Evolutionary conservation across 2,329 filamentous ascomycete genomes (phyloP).

Genomic region (Penicillium sp.): DNA sequence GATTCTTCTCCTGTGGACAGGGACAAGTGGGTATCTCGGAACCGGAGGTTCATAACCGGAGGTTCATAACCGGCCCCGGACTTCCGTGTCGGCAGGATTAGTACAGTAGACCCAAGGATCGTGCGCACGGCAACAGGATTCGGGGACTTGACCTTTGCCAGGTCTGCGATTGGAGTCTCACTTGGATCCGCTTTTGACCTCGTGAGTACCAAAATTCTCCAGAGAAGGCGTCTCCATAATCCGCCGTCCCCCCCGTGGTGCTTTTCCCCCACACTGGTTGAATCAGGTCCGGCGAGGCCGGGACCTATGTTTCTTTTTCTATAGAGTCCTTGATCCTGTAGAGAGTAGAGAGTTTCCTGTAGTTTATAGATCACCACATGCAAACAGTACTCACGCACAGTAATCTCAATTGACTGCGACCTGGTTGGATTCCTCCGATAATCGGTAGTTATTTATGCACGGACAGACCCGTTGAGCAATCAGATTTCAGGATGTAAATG

Average conservation of each 20-base stretch:
- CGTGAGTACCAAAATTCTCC: slow-evolving; percentile 8
- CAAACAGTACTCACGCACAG: no score
- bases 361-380: neutral
- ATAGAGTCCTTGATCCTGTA: neutral
- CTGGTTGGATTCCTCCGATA: neutral
- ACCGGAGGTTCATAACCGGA: neutral
- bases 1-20: neutral
- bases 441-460: neutral
- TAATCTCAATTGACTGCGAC: no score
- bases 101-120: neutral
- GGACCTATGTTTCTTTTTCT: neutral
- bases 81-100: neutral
- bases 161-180: slow-evolving; percentile 10
- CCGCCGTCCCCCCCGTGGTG: slow-evolving; percentile 12
- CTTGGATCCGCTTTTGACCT: slow-evolving; percentile 3
- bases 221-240: neutral
- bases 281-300: neutral
- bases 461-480: neutral
- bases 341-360: neutral
- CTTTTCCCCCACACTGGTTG: neutral
- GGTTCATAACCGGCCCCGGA: slow-evolving; percentile 4
- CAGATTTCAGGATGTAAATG: neutral
- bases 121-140: slow-evolving; percentile 1
- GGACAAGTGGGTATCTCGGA: neutral
- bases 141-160: slow-evolving; percentile 14